Evolutionary conservation across 2,329 filamentous ascomycete genomes (phyloP).

Genomic region (Paramyrothecium sp.): DNA sequence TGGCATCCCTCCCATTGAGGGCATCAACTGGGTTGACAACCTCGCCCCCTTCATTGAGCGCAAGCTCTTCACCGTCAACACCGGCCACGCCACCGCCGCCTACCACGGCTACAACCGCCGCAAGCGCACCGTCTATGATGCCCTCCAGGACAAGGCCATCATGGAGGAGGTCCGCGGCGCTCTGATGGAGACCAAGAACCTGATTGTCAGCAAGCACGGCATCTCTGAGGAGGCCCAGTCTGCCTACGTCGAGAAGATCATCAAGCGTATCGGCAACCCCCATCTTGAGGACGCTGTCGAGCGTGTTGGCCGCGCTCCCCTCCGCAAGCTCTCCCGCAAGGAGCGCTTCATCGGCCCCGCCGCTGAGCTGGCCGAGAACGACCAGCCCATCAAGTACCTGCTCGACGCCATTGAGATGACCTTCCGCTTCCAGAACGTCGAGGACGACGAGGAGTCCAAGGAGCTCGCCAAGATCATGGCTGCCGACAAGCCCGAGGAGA

Average conservation of each 20-base stretch:
- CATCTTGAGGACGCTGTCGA: slow-evolving; percentile 89
- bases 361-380: slow-evolving; percentile 80
- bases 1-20: slow-evolving; percentile 68
- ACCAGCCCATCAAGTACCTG: slow-evolving; percentile 69
- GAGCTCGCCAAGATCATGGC: slow-evolving; percentile 86
- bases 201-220: slow-evolving; percentile 85
- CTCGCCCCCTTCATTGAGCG: slow-evolving; percentile 96
- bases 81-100: slow-evolving; percentile 90
- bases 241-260: slow-evolving; percentile 88
- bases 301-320: slow-evolving; percentile 89
- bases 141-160: slow-evolving; percentile 78
- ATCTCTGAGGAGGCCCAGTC: slow-evolving; percentile 75
- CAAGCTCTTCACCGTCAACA: slow-evolving; percentile 99
- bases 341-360: slow-evolving; percentile 96
- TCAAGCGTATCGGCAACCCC: slow-evolving; percentile 90
- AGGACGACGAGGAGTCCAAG: slow-evolving; percentile 84
- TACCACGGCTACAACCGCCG: slow-evolving; percentile 90
- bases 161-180: slow-evolving; percentile 75
- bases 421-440: slow-evolving; percentile 92
- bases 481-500: slow-evolving; percentile 67
- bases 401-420: slow-evolving; percentile 86
- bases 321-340: slow-evolving; percentile 91
- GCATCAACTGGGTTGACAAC: slow-evolving; percentile 90
- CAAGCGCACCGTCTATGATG: slow-evolving; percentile 87
- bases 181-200: slow-evolving; percentile 78